Percentiles rank a stretch among this genome's conserved stretches.
These are phyloP conservation scores for Candida boleticola DNA, from an alignment of 805 yeast species.

Conservation along the genomic window DNA sequence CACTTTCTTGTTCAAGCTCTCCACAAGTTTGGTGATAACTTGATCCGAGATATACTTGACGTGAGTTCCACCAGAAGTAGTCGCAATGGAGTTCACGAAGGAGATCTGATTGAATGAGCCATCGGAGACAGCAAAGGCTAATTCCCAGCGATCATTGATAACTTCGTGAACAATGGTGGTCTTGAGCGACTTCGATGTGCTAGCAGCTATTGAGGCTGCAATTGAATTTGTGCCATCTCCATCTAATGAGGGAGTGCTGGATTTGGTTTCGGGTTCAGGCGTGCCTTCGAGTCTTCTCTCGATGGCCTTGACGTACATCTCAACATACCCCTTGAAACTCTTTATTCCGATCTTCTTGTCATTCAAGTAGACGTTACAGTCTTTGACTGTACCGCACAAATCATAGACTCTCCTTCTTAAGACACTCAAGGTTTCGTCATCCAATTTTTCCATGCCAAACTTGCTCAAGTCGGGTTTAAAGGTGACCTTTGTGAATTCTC, in stretches of 20 bases:
- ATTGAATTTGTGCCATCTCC: slow-evolving; percentile 36
- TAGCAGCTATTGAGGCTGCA: slow-evolving; percentile 11
- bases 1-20: slow-evolving; percentile 60
- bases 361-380: slow-evolving; percentile 74
- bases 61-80: slow-evolving; percentile 96
- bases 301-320: slow-evolving; percentile 80
- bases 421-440: slow-evolving; percentile 79
- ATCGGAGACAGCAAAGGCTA: slow-evolving; percentile 92
- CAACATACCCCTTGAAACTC: slow-evolving; percentile 84
- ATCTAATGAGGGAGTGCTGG: slow-evolving; percentile 8
- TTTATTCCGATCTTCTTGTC: slow-evolving; percentile 67
- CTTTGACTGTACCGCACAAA: slow-evolving; percentile 88
- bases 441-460: slow-evolving; percentile 82
- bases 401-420: slow-evolving; percentile 93
- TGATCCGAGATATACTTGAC: slow-evolving; percentile 84
- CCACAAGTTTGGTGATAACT: slow-evolving; percentile 73
- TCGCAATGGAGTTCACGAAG: slow-evolving; percentile 95
- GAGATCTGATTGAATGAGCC: slow-evolving; percentile 91
- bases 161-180: slow-evolving; percentile 66
- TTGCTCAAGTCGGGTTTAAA: slow-evolving; percentile 85
- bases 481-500: slow-evolving; percentile 81
- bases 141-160: slow-evolving; percentile 88
- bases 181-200: slow-evolving; percentile 11
- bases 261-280: slow-evolving; percentile 20
- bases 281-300: slow-evolving; percentile 46